Percentiles rank a stretch among this genome's conserved stretches.
Evolutionary conservation across 179 eudicot genomes (phyloP).

Genomic region (Beta corolliflora): DNA sequence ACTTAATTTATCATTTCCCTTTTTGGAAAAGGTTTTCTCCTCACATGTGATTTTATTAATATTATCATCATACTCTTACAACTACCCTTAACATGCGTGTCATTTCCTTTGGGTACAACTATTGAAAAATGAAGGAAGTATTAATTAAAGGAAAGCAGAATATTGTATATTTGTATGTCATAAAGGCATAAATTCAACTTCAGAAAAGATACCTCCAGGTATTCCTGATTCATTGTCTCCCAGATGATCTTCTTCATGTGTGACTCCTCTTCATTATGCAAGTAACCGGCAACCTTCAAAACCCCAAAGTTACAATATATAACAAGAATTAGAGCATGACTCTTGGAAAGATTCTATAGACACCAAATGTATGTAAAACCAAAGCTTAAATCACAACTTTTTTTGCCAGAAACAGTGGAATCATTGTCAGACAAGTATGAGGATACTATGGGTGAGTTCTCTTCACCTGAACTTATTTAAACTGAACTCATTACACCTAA

Average conservation of each 20-base stretch:
- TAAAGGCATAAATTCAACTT: neutral
- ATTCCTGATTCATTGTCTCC: conserved; percentile 77
- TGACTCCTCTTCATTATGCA: conserved; percentile 75
- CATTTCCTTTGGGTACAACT: no score
- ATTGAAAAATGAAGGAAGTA: neutral
- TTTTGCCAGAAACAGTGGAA: neutral
- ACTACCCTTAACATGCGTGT: no score
- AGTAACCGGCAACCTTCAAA: conserved; percentile 62
- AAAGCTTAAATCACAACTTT: neutral
- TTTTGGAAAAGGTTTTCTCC: no score
- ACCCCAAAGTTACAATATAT: neutral
- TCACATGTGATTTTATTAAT: no score
- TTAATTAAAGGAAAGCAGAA: no score
- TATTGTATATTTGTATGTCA: neutral
- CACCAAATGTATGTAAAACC: neutral
- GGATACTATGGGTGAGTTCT: neutral
- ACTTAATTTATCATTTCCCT: no score
- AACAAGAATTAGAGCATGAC: neutral
- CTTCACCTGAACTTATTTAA: no score
- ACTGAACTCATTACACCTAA: no score
- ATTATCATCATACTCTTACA: no score
- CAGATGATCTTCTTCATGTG: conserved; percentile 56
- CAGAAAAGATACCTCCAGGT: conserved; percentile 55
- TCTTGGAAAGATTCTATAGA: neutral
- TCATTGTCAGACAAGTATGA: neutral